These are phyloP conservation scores for Daldinia grandis DNA, from an alignment of 495 filamentous ascomycete genomes.

Conservation along the genomic window DNA sequence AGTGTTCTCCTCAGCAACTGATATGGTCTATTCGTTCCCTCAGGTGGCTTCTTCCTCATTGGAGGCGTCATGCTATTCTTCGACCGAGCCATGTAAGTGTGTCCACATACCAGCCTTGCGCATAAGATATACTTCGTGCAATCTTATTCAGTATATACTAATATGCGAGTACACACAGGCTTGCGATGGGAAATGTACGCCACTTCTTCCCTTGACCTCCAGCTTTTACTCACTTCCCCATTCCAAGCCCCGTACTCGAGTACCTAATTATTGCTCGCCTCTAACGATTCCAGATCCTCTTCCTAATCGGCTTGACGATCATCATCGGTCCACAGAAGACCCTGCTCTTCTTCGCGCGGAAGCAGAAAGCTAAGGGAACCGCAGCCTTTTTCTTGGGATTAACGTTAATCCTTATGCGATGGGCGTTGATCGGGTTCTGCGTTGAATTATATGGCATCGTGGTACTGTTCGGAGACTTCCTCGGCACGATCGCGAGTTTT, in stretches of 20 bases:
- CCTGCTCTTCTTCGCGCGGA: slow-evolving; percentile 88
- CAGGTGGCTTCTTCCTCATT: slow-evolving; percentile 91
- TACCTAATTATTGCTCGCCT: background rate
- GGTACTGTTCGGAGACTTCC: slow-evolving; percentile 93
- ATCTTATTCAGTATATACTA: background rate
- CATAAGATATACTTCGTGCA: background rate
- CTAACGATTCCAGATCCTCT: slow-evolving; percentile 75
- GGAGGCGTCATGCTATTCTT: slow-evolving; percentile 96
- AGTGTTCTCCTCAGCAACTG: slow-evolving; percentile 8
- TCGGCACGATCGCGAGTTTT: slow-evolving; percentile 90
- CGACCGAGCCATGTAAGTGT: slow-evolving; percentile 89
- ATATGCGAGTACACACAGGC: slow-evolving; percentile 53
- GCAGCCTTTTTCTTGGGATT: slow-evolving; percentile 89
- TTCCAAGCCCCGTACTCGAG: slow-evolving; percentile 1
- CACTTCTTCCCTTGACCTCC: background rate
- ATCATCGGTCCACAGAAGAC: slow-evolving; percentile 96
- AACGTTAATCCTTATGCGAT: slow-evolving; percentile 82
- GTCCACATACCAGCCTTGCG: background rate
- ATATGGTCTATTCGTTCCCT: slow-evolving; percentile 26
- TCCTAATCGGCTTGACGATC: slow-evolving; percentile 92
- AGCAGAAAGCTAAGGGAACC: slow-evolving; percentile 90
- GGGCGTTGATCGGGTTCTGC: slow-evolving; percentile 87
- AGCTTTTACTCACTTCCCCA: background rate
- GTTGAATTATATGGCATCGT: slow-evolving; percentile 93
- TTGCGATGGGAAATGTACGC: slow-evolving; percentile 88